Evolutionary conservation across 2,329 filamentous ascomycete genomes (phyloP).

Genomic region (Pseudogymnoascus verrucosus): DNA sequence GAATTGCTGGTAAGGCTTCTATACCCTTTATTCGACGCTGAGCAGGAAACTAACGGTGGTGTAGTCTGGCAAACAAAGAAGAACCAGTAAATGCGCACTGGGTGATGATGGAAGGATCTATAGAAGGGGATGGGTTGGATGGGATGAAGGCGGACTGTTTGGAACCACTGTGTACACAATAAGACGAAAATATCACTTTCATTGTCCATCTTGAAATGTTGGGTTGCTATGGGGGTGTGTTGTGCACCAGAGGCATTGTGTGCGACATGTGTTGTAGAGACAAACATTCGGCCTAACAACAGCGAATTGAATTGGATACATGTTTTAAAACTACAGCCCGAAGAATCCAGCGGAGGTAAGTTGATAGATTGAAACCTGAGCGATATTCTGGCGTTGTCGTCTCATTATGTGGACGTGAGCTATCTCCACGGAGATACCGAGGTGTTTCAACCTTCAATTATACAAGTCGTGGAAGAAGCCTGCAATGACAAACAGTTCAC

Average conservation of each 20-base stretch:
- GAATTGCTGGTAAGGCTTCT: slow-evolving; percentile 49
- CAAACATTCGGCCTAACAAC: not conserved
- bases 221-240: not conserved
- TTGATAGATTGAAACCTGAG: not conserved
- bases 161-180: slow-evolving; percentile 8
- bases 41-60: not conserved
- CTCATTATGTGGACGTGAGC: not conserved
- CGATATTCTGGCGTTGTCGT: not conserved
- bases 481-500: not conserved
- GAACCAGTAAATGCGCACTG: slow-evolving; percentile 22
- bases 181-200: slow-evolving; percentile 5
- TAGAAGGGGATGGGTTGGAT: slow-evolving; percentile 3
- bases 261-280: not conserved
- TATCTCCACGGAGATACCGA: not conserved
- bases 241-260: not conserved
- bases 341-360: not conserved
- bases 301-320: not conserved
- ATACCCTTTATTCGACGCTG: slow-evolving; percentile 4
- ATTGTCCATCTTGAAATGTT: not conserved
- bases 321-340: not conserved
- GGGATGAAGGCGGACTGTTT: slow-evolving; percentile 4
- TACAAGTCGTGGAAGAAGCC: not conserved
- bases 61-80: slow-evolving; percentile 33
- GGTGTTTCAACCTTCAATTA: not conserved
- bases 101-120: not conserved